Evolutionary conservation across 2,329 filamentous ascomycete genomes (phyloP).

Genomic region (Aspergillus pseudotamarii): DNA sequence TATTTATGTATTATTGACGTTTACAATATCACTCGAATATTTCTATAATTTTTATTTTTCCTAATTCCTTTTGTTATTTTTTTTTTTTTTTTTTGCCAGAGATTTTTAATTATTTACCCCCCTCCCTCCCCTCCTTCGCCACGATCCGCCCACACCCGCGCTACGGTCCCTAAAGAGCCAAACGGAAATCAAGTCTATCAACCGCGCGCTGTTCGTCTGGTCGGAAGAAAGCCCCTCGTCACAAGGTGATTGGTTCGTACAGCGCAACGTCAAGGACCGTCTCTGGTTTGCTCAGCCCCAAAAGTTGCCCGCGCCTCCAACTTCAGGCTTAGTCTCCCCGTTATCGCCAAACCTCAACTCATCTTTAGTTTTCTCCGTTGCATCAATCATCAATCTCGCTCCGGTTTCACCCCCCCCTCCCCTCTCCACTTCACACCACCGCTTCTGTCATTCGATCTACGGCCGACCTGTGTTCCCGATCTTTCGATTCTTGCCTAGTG

Average conservation of each 20-base stretch:
- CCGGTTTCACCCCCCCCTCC: conserved; percentile 1
- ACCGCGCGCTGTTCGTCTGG: conserved; percentile 7
- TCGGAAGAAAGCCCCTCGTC: conserved; percentile 20
- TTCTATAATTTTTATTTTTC: too few species aligned
- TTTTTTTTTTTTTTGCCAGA: background rate
- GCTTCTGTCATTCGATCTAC: conserved; percentile 12
- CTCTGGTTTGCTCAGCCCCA: conserved; percentile 7
- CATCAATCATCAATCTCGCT: conserved; percentile 9
- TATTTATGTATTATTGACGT: background rate
- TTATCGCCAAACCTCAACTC: conserved; percentile 19
- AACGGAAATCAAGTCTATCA: conserved; percentile 3
- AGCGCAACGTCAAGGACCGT: conserved; percentile 21
- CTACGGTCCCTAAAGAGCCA: background rate
- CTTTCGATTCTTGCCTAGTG: conserved; percentile 16
- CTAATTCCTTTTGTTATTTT: background rate
- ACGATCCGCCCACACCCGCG: conserved; percentile 8
- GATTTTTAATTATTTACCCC: background rate
- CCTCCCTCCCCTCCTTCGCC: conserved; percentile 10
- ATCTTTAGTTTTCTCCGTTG: conserved; percentile 12
- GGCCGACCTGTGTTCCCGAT: conserved; percentile 4
- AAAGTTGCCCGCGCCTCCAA: conserved; percentile 11
- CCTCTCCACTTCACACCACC: conserved; percentile 4
- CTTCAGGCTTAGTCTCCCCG: conserved; percentile 6
- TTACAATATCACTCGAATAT: background rate
- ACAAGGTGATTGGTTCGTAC: conserved; percentile 20